Base-by-base conservation (phyloP, 2,329 filamentous ascomycete species). In the Botryotinia convoluta region DNA sequence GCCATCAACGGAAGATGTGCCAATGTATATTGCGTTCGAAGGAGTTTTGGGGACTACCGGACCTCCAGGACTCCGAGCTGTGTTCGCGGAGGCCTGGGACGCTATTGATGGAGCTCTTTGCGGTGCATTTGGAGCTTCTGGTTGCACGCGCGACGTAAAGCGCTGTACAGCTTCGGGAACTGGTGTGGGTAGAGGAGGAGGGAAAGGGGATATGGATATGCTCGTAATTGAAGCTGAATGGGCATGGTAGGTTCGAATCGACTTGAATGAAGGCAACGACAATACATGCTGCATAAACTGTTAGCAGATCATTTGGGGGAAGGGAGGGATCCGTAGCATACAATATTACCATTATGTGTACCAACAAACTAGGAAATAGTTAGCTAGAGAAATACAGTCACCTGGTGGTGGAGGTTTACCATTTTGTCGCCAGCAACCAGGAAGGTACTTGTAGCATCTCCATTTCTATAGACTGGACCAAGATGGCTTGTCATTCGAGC, bases 301-400 rank as follows among this genome's bases (percentile, higher is more conserved):
- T 84, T 81, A 83, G 79, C 22, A 59, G 18, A 9, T 37, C 2
- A 6, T 59, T 59, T 32, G 16, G 22, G 29, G 78, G 65, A 81
- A 77, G 73, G 71, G 54, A 57, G 62, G 37, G 37, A 60, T 72
- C 51, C 45, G 29, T 68, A 65, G 84, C 92, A 86, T 87, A 97
- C 94, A 79, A 98, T 95, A 80, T 96, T 97, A 79, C 96, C 96
- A 84, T 97, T 97, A 82, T 99, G 95, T 45, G 96, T 98, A 77
- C 95, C 96, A 78, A 97, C 86, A 75, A 98, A 92, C 93, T 95
- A 83, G 74, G 45, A 76, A 79, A 74, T 74, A 77, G 78, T 83
- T 77, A 84, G 83, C 73, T 74, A n/a, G 37, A 62, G 63, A 71
- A 54, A 54, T 45, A 51, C 18, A 35, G 39, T 14, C 51, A 68